Base-by-base conservation (phyloP, 257 asterid genomes). In the Penstemon eatonii region DNA sequence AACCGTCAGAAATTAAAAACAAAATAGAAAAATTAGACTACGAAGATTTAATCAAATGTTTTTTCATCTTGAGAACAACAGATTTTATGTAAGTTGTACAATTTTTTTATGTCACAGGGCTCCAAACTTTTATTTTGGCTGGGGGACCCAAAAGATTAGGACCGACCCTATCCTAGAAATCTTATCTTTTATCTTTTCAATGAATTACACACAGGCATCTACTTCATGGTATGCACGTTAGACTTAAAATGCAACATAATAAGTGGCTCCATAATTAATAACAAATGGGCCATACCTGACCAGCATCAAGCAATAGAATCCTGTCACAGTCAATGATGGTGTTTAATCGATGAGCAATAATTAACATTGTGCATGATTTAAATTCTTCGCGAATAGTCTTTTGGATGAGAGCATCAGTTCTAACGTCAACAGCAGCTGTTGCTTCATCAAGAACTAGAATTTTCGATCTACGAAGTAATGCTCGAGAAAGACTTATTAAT, bases 381-480 rank as follows among this genome's bases (percentile, higher is more conserved):
- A 93, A 93, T 76, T 93, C 96, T 74, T 90, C 96, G 6, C 99
- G 85, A 56, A 93, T 93, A 3, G 99, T 93, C 81, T 93, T 90
- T 71, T 90, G 97, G 71, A 93, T 93, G 71, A 93, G 95, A 25
- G 97, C 97, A 62, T 93, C 97, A 5, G 99, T 93, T 72, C 96
- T 80, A 65, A 90, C 96, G 66, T 90, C 99, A 70, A 93, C 97
- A 51, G 99, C 99, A 15, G 99, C 99, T 4, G 99, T 93, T 54
- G 97, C 99, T 85, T 93, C 99, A 73, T 90, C 99, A 67, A 93
- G 96, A 76, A 93, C 97, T 4, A 93, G 99, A 76, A 93, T 93
- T 77, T 93, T 93, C 12, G 99, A 87, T 81, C 99, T 73, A 44
- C 99, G 95, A 52, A 93, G 95, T 65, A 93, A 75, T 70, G 99